A percentile compares a stretch with the other conserved stretches of the same genome.
Conservation (phyloP, 176 grass and related monocot genomes). For the Hordeum vulgare region MorexV3_pseudomolecules_assembly NC_058523.1:542859907-542860406, state of each 20-base stretch:
- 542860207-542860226: neutral
- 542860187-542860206: neutral
- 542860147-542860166: neutral
- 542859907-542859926: constrained; percentile 36
- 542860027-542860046: neutral
- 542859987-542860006: neutral
- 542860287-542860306: neutral
- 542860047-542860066: neutral
- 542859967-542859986: constrained; percentile 30
- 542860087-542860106: too few species aligned
- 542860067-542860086: too few species aligned
- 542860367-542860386: constrained; percentile 21
- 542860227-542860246: neutral
- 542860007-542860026: neutral
- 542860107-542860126: neutral
- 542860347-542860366: neutral
- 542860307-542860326: neutral
- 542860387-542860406: neutral
- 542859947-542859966: constrained; percentile 43
- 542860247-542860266: neutral
- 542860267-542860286: neutral
- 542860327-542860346: neutral
- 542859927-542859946: constrained; percentile 16
- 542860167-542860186: neutral
- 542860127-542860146: neutral